A percentile compares a stretch with the other conserved stretches of the same genome.
These are phyloP conservation scores for Solanum chmielewskii DNA, from an alignment of 257 asterid species.

Conservation along the genomic window DNA sequence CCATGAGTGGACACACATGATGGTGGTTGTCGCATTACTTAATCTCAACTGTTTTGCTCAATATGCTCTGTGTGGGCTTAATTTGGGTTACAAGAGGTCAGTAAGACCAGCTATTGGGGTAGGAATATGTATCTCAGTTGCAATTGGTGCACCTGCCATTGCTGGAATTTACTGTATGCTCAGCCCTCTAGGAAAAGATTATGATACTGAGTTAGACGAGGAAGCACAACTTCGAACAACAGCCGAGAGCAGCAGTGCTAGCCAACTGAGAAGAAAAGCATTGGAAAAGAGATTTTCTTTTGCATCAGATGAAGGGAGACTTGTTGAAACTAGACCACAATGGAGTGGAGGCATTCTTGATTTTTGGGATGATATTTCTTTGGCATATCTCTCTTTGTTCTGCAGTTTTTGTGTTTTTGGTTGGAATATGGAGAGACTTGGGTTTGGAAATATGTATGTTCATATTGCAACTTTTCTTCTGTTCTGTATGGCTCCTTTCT, in stretches of 20 bases:
- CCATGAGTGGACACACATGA: conserved; percentile 81
- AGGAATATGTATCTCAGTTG: conserved; percentile 49
- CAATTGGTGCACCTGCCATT: conserved; percentile 71
- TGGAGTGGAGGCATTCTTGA: conserved; percentile 92
- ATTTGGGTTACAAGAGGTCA: conserved; percentile 54
- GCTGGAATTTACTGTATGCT: conserved; percentile 65
- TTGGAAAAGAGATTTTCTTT: conserved; percentile 53
- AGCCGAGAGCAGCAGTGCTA: conserved; percentile 20
- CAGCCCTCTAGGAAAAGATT: conserved; percentile 81
- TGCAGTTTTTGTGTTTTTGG: conserved; percentile 91
- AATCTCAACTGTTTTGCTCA: conserved; percentile 71
- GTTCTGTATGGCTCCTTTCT: conserved; percentile 85
- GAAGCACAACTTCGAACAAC: conserved; percentile 39
- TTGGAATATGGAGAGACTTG: conserved; percentile 94
- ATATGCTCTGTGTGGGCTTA: conserved; percentile 74
- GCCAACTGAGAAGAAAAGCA: conserved; percentile 38
- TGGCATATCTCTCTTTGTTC: conserved; percentile 74
- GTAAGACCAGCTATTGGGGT: conserved; percentile 74
- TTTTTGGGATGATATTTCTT: conserved; percentile 81
- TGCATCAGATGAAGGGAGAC: conserved; percentile 30
- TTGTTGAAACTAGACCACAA: conserved; percentile 34
- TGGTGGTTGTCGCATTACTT: conserved; percentile 62
- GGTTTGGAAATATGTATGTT: conserved; percentile 90
- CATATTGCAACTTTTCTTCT: conserved; percentile 83
- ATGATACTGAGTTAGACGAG: conserved; percentile 39